phyloP scores from a whole-genome alignment of 176 grass and related monocot species.

The Elymus sibiricus region DNA sequence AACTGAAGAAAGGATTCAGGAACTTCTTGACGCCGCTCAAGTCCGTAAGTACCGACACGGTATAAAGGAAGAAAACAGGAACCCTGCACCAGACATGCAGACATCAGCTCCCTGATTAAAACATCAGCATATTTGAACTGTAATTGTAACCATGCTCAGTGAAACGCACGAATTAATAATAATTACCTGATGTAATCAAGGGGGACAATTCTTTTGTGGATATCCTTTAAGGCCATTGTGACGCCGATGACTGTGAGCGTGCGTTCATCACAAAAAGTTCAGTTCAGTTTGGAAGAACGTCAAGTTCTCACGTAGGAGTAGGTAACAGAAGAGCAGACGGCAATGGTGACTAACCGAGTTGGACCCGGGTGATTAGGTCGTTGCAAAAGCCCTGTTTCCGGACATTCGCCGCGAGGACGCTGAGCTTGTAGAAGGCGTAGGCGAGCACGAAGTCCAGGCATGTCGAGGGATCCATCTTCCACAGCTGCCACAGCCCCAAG shows the following conservation, averaged over 20 bases:
- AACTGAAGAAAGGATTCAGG: no score
- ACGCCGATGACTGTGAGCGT: background rate
- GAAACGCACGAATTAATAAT: background rate
- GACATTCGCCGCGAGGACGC: background rate
- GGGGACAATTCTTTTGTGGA: background rate
- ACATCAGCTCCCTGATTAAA: no score
- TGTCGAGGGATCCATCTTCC: background rate
- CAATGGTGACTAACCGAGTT: background rate
- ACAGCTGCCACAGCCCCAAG: background rate
- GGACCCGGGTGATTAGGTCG: background rate
- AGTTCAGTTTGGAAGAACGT: background rate
- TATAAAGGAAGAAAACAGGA: background rate
- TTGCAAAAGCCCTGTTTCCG: background rate
- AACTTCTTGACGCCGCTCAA: background rate
- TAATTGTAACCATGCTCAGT: background rate
- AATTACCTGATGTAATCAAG: background rate
- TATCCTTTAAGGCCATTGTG: background rate
- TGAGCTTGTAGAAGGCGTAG: slow-evolving; percentile 21
- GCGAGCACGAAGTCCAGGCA: background rate
- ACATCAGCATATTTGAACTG: background rate
- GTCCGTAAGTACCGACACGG: background rate
- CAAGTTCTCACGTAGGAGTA: background rate
- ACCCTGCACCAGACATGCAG: background rate
- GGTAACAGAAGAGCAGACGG: background rate
- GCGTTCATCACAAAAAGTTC: background rate